A percentile compares a stretch with the other conserved stretches of the same genome.
phyloP scores from a whole-genome alignment of 202 grass and related monocot species.

The Eragrostis tef region DNA sequence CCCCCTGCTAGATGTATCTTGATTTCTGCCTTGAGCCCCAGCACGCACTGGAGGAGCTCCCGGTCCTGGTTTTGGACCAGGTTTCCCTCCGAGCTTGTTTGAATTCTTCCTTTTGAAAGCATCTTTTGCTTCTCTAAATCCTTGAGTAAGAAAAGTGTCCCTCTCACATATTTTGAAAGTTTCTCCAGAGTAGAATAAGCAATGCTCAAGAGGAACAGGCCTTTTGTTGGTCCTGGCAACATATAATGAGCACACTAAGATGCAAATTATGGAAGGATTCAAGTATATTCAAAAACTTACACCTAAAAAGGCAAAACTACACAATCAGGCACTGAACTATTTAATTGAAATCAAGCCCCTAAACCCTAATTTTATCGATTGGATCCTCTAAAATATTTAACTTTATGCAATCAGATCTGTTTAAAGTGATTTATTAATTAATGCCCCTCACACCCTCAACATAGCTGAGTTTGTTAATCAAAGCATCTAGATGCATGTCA shows the following conservation, averaged over 20 bases:
- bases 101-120: slow-evolving; percentile 78
- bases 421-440: not conserved
- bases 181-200: slow-evolving; percentile 91
- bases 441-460: not conserved
- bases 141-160: slow-evolving; percentile 79
- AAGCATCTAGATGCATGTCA: not conserved
- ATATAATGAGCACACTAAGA: slow-evolving; percentile 28
- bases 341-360: slow-evolving; percentile 20
- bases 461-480: not conserved
- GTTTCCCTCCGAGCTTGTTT: slow-evolving; percentile 51
- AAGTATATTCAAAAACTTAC: not conserved
- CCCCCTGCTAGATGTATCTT: slow-evolving; percentile 59
- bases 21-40: slow-evolving; percentile 63
- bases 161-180: slow-evolving; percentile 83
- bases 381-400: not conserved
- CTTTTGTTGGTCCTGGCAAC: slow-evolving; percentile 79
- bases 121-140: slow-evolving; percentile 90
- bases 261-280: slow-evolving; percentile 32
- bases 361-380: slow-evolving; percentile 23
- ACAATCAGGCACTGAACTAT: slow-evolving; percentile 11
- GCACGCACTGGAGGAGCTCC: slow-evolving; percentile 43
- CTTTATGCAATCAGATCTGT: slow-evolving; percentile 27
- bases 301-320: slow-evolving; percentile 19
- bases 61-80: slow-evolving; percentile 56
- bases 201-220: slow-evolving; percentile 94